Evolutionary conservation across 352 stramenopile species (phyloP).

Genomic region (Blastocystis sp.): DNA sequence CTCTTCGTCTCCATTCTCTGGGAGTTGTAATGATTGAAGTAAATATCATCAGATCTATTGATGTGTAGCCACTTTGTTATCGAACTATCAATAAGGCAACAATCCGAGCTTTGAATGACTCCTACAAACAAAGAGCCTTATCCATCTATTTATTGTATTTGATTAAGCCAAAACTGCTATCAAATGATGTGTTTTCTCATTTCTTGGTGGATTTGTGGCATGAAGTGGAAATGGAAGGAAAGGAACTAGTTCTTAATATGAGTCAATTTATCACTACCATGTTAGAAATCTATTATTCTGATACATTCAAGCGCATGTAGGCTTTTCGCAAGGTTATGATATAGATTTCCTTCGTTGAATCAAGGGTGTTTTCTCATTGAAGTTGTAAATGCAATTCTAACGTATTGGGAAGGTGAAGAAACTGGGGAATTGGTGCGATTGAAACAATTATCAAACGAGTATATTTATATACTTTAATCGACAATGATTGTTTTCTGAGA

Average conservation of each 20-base stretch:
- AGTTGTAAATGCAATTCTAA: background rate
- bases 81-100: background rate
- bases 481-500: too few species aligned
- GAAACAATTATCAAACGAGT: background rate
- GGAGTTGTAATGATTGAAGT: background rate
- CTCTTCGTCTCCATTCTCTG: background rate
- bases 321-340: background rate
- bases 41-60: background rate
- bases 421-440: background rate
- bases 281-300: background rate
- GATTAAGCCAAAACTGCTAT: slow-evolving; percentile 9
- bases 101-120: background rate
- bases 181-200: background rate
- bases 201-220: background rate
- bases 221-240: background rate
- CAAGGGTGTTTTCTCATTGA: background rate
- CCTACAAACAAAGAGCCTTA: background rate
- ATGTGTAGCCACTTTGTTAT: background rate
- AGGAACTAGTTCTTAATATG: background rate
- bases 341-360: slow-evolving; percentile 5
- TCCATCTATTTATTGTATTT: slow-evolving; percentile 31
- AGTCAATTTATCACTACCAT: background rate
- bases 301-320: slow-evolving; percentile 12
- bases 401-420: background rate
- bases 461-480: slow-evolving; percentile 52